Evolutionary conservation across 2,329 filamentous ascomycete genomes (phyloP), one percentile per base, ranked within the genome.

Genomic region (Scytalidium lignicola): DNA sequence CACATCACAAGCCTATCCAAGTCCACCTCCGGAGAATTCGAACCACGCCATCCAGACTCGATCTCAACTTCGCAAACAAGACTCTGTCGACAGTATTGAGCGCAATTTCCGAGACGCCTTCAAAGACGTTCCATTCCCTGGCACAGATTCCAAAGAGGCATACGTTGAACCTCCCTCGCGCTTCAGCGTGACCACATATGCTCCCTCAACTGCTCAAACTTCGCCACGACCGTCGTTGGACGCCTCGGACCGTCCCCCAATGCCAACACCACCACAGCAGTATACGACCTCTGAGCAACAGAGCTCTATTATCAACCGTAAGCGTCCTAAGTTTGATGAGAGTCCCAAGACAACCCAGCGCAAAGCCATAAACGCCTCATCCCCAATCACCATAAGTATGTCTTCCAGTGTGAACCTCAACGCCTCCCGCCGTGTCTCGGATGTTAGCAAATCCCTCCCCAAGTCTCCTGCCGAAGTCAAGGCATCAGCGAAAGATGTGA

Each of bases 381-480:
- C 55, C 4, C 62, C 61, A n/a, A 54, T 63, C 9, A 60, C 59
- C 43, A 61, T 64, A 51, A 59, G 48, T 39, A 62, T 64, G 56
- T 43, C 54, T 5, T 53, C 51, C n/a, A 41, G 47, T 13, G 44
- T 51, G 5, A 13, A 17, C 15, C 6, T 13, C 10, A 37, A 37
- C 15, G 18, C 50, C 3, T 46, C 51, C 7, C 58, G 57, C 43
- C 51, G 55, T 3, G 50, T 48, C 12, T 59, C 58, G 10, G 46
- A 51, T 15, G 48, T 50, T 29, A 71, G 75, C 55, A 88, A 88
- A 64, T 74, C 74, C 6, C 75, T 87, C 0, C 81, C 26, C 74
- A 74, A 20, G 74, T 56, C 80, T 9, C 83, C 85, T 1, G 77
- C 80, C 3, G 83, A 88, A 63, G 64, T 75, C 18, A 71, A 76